Percentiles rank a stretch among this genome's conserved stretches.
Evolutionary conservation across 208 protist genomes (phyloP).

Genomic region (Zelonia costaricensis): DNA sequence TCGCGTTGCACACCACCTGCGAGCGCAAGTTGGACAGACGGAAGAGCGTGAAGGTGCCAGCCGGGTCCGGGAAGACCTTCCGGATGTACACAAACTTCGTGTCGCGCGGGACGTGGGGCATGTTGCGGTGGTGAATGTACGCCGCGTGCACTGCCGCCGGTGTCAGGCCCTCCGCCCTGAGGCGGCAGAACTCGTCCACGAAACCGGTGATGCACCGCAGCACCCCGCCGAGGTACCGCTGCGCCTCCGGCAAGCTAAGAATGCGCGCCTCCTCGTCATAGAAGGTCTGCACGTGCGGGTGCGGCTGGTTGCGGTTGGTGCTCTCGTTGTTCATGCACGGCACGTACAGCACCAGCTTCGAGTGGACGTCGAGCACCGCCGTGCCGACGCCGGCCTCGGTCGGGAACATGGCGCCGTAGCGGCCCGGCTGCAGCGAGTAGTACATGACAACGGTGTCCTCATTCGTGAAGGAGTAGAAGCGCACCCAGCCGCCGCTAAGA

Average conservation of each 20-base stretch:
- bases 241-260: slow-evolving; percentile 68
- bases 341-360: slow-evolving; percentile 84
- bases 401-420: slow-evolving; percentile 86
- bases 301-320: slow-evolving; percentile 77
- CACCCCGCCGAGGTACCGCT: slow-evolving; percentile 72
- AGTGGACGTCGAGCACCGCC: slow-evolving; percentile 82
- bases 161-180: slow-evolving; percentile 69
- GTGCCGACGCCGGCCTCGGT: slow-evolving; percentile 81
- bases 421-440: slow-evolving; percentile 85
- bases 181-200: slow-evolving; percentile 64
- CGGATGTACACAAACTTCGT: slow-evolving; percentile 91
- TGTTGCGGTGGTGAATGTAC: slow-evolving; percentile 79
- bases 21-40: slow-evolving; percentile 88
- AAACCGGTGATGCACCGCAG: slow-evolving; percentile 75
- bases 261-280: slow-evolving; percentile 85
- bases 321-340: slow-evolving; percentile 86
- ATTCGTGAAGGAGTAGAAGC: slow-evolving; percentile 82
- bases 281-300: slow-evolving; percentile 88
- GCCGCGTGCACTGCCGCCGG: slow-evolving; percentile 77
- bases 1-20: slow-evolving; percentile 81
- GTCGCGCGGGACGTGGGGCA: slow-evolving; percentile 60
- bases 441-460: slow-evolving; percentile 85
- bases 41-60: slow-evolving; percentile 77
- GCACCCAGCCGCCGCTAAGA: slow-evolving; percentile 83
- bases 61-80: slow-evolving; percentile 86